Base-by-base conservation (phyloP, 768 basidiomycete species). In the Lentinula aciculospora region DNA sequence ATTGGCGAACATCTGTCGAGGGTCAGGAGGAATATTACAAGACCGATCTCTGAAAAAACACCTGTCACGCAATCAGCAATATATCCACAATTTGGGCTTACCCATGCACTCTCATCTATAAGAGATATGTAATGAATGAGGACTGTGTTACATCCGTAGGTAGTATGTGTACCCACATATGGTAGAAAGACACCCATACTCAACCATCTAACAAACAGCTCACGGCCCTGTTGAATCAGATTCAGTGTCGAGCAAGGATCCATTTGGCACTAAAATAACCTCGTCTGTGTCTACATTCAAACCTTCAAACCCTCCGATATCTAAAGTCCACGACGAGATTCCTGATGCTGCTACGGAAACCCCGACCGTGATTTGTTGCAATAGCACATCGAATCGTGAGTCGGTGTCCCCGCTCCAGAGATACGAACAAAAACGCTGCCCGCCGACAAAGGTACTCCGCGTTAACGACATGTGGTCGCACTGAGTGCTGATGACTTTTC, bases 141-240 rank as follows among this genome's bases (percentile, higher is more conserved):
- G 8, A 21, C 8, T 53, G 13, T 17, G 10, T n/a, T 34, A 40
- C n/a, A 31, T 17, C 2, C 23, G 10, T 12, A 12, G 28, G 12
- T 28, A 9, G 17, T n/a, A 48, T 29, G 21, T 27, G 21, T 19
- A 50, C 72, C 59, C 53, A 73, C 71, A 61, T 64, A 73, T 53
- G 72, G 72, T n/a, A 73, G 64, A 58, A 73, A 73, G 13, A 69
- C 68, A 10, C 72, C 72, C 70, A 72, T 71, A 6, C 65, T 62
- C 40, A 73, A 64, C 72, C 72, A 73, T 55, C 71, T 56, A 17
- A 73, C 72, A 40, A 71, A 73, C 34, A 73, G 40, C 36, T 73
- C 69, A 37, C 63, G 61, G 15, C 70, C 71, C 71, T 72, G 46
- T 27, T 27, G 28, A 32, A 23, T 17, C 5, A 54, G 2, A 25